phyloP scores from a whole-genome alignment of 192 early-diverging fungal genomes.

The Coemansia biformis region DNA sequence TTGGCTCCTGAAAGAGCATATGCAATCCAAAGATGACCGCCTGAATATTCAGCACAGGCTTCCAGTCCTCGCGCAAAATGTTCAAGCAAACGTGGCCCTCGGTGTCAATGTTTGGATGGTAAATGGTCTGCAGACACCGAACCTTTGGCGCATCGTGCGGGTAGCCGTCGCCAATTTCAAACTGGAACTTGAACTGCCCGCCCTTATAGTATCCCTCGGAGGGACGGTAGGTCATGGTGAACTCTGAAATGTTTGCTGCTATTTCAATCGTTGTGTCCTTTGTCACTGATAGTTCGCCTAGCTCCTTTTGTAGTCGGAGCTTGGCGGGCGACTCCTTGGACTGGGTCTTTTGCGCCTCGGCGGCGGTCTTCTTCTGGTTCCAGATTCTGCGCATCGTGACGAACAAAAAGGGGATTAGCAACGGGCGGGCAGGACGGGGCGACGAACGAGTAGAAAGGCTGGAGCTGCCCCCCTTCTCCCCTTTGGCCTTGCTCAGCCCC shows the following conservation, averaged over 20 bases:
- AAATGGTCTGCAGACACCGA: constrained; percentile 82
- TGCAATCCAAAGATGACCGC: constrained; percentile 86
- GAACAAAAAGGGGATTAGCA: too few species aligned
- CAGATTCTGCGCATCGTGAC: constrained; percentile 80
- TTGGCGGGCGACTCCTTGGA: constrained; percentile 75
- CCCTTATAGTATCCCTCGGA: constrained; percentile 83
- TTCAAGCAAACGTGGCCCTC: constrained; percentile 96
- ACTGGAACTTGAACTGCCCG: constrained; percentile 76
- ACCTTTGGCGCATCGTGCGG: constrained; percentile 96
- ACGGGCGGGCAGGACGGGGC: too few species aligned
- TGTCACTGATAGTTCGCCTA: constrained; percentile 73
- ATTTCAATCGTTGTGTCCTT: constrained; percentile 77
- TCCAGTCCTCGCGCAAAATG: constrained; percentile 98
- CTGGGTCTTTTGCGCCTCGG: constrained; percentile 65
- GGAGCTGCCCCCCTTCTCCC: too few species aligned
- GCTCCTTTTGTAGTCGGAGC: constrained; percentile 93
- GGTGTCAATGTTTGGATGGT: constrained; percentile 96
- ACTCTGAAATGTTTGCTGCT: constrained; percentile 67
- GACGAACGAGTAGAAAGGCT: too few species aligned
- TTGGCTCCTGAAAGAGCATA: constrained; percentile 89
- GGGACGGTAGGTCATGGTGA: constrained; percentile 75
- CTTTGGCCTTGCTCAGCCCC: too few species aligned
- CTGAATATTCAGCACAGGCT: constrained; percentile 92
- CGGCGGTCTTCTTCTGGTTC: constrained; percentile 77
- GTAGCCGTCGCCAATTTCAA: constrained; percentile 81